Percentiles rank a stretch among this genome's conserved stretches.
Evolutionary conservation across 2,329 filamentous ascomycete species (phyloP).

Genomic region (Aspergillus felis): DNA sequence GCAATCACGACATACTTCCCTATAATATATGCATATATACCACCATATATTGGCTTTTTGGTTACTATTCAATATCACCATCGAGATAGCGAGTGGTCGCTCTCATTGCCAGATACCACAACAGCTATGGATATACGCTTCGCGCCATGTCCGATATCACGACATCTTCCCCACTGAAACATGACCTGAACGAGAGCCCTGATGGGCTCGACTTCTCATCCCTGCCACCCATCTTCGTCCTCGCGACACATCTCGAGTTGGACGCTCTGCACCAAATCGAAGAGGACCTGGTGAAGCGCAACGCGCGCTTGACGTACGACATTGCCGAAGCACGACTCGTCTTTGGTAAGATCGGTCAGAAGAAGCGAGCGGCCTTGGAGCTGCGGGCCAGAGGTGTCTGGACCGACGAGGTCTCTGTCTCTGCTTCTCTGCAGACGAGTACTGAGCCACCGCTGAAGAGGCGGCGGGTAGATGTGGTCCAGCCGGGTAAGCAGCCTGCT

Average conservation of each 20-base stretch:
- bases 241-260: conserved; percentile 64
- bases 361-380: conserved; percentile 71
- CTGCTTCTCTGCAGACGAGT: not conserved
- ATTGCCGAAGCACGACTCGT: conserved; percentile 68
- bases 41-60: not conserved
- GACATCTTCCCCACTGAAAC: conserved; percentile 15
- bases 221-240: conserved; percentile 65
- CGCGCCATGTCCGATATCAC: conserved; percentile 14
- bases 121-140: not conserved
- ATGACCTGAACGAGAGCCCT: not conserved
- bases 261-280: conserved; percentile 63
- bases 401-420: conserved; percentile 34
- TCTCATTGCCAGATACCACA: not conserved
- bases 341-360: conserved; percentile 67
- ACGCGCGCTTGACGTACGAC: conserved; percentile 65
- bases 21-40: not conserved
- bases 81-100: not conserved
- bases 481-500: not conserved
- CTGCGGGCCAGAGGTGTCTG: conserved; percentile 63
- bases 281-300: conserved; percentile 53
- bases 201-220: conserved; percentile 28
- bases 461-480: conserved; percentile 14
- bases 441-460: conserved; percentile 24
- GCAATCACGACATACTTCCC: not conserved
- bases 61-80: not conserved